Evolutionary conservation across 2,329 filamentous ascomycete genomes (phyloP).

Genomic region (Penicillium aurantiogriseum): DNA sequence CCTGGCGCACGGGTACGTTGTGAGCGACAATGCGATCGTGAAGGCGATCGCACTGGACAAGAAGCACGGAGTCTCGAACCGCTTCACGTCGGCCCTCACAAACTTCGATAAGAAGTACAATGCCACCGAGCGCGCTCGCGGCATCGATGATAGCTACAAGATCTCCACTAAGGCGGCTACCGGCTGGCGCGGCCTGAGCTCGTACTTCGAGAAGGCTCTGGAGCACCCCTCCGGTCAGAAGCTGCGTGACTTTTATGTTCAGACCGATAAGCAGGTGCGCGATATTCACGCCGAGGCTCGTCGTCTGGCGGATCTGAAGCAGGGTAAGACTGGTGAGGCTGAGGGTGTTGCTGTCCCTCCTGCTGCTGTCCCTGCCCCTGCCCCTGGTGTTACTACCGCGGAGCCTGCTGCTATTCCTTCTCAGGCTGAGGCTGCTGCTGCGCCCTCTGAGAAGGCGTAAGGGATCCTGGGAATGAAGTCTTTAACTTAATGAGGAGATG

Average conservation of each 20-base stretch:
- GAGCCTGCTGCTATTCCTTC: conserved; percentile 20
- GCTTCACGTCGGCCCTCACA: conserved; percentile 74
- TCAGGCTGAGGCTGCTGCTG: conserved; percentile 22
- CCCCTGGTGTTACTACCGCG: conserved; percentile 1
- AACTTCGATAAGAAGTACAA: conserved; percentile 83
- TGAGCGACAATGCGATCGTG: conserved; percentile 75
- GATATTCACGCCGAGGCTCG: conserved; percentile 92
- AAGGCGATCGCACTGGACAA: conserved; percentile 82
- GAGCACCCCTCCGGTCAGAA: conserved; percentile 85
- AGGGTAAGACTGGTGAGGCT: conserved; percentile 44
- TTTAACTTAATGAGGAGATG: neutral
- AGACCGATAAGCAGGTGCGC: conserved; percentile 81
- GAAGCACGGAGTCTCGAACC: conserved; percentile 78
- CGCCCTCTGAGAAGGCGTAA: conserved; percentile 32
- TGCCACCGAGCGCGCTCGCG: conserved; percentile 80
- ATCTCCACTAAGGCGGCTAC: conserved; percentile 70
- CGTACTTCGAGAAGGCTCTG: conserved; percentile 93
- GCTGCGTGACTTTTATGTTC: conserved; percentile 81
- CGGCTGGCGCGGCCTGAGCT: conserved; percentile 67
- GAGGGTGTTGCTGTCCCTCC: conserved; percentile 16
- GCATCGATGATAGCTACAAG: conserved; percentile 80
- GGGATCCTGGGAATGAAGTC: neutral
- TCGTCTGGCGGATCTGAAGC: conserved; percentile 85
- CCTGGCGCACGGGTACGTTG: conserved; percentile 87
- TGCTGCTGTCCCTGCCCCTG: conserved; percentile 10